These are phyloP conservation scores for Edaphochlamys debaryana DNA, from an alignment of 139 green algal species.

Conservation along the genomic window DNA sequence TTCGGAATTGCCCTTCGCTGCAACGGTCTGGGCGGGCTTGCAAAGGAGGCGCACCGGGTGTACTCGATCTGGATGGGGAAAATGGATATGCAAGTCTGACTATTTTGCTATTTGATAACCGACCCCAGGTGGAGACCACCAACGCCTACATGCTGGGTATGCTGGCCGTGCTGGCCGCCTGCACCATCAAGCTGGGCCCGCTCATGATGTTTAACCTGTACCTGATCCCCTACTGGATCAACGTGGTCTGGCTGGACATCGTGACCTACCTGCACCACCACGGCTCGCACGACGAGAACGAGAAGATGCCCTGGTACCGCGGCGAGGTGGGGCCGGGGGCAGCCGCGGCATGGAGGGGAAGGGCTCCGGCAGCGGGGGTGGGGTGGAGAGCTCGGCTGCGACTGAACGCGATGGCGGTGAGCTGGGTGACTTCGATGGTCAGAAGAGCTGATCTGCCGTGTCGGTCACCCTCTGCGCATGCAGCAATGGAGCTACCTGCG, in stretches of 20 bases:
- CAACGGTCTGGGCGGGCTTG: too few species aligned
- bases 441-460: too few species aligned
- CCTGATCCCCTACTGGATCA: conserved; percentile 90
- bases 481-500: conserved; percentile 96
- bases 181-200: conserved; percentile 78
- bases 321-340: conserved; percentile 54
- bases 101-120: too few species aligned
- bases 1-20: too few species aligned
- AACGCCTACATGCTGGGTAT: conserved; percentile 86
- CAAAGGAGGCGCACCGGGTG: too few species aligned
- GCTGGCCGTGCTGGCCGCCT: conserved; percentile 82
- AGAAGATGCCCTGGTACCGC: conserved; percentile 95
- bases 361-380: too few species aligned
- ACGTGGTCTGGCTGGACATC: conserved; percentile 94
- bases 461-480: background rate
- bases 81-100: too few species aligned
- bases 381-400: too few species aligned
- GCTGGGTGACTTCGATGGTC: too few species aligned
- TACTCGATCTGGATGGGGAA: too few species aligned
- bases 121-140: conserved; percentile 79
- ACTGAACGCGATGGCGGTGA: too few species aligned
- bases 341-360: too few species aligned
- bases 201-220: conserved; percentile 91
- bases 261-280: conserved; percentile 98
- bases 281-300: conserved; percentile 71